Conservation (phyloP, 2,329 filamentous ascomycete genomes). For the Sporothrix variecibatus region DNA sequence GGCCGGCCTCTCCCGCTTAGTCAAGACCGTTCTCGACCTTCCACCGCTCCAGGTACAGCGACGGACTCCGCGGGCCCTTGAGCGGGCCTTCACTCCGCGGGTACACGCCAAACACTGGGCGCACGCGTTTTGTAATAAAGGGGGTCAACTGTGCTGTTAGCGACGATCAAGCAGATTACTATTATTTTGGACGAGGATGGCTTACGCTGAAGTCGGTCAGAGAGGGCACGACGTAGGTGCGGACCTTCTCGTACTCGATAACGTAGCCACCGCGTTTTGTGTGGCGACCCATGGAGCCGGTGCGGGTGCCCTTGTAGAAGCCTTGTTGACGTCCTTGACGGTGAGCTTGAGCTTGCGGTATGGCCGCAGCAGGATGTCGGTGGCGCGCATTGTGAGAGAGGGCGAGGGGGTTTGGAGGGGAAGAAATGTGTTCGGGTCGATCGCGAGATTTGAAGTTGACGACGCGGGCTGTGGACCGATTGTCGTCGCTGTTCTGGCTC, state of each 20-base stretch:
- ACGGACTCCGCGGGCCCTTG: slow-evolving; percentile 60
- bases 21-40: slow-evolving; percentile 67
- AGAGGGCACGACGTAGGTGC: slow-evolving; percentile 77
- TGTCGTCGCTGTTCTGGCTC: slow-evolving; percentile 6
- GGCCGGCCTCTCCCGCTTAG: slow-evolving; percentile 35
- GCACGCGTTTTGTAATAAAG: slow-evolving; percentile 68
- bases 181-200: too few relatives aligned
- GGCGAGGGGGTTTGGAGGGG: slow-evolving; percentile 5
- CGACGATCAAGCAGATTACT: not conserved
- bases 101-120: slow-evolving; percentile 45
- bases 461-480: not conserved
- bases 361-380: slow-evolving; percentile 64
- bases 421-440: not conserved
- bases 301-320: slow-evolving; percentile 95
- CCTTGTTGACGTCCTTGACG: slow-evolving; percentile 89
- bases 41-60: slow-evolving; percentile 65
- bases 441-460: not conserved
- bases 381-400: slow-evolving; percentile 62
- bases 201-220: slow-evolving; percentile 71
- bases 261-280: slow-evolving; percentile 81
- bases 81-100: slow-evolving; percentile 53
- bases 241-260: slow-evolving; percentile 83
- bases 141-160: slow-evolving; percentile 67
- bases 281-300: slow-evolving; percentile 83
- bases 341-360: slow-evolving; percentile 79